Conservation (phyloP, 768 basidiomycete genomes). For the Pisolithus tinctorius region DNA sequence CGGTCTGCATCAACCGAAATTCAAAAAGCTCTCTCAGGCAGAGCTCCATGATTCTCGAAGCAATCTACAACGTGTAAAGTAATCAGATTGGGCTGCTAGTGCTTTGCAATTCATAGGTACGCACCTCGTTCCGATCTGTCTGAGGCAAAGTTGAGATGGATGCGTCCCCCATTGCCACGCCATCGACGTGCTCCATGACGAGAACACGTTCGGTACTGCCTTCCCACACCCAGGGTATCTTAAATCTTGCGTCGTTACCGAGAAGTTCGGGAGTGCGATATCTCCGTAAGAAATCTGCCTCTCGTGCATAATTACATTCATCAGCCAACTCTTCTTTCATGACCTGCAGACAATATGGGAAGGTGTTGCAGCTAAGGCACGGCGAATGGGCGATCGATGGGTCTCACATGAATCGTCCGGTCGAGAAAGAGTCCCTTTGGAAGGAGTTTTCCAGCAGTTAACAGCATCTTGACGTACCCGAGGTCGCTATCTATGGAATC, state of each 20-base stretch:
- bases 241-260: conserved; percentile 61
- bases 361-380: background rate
- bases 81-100: background rate
- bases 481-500: conserved; percentile 85
- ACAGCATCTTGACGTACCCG: conserved; percentile 73
- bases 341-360: conserved; percentile 39
- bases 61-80: conserved; percentile 52
- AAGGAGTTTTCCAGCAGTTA: conserved; percentile 74
- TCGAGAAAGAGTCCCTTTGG: conserved; percentile 90
- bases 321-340: conserved; percentile 87
- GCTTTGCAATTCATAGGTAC: conserved; percentile 4
- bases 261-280: conserved; percentile 50
- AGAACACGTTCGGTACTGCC: conserved; percentile 77
- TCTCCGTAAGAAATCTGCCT: conserved; percentile 60
- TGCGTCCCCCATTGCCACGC: conserved; percentile 71
- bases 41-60: conserved; percentile 70
- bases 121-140: conserved; percentile 66
- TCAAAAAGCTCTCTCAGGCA: conserved; percentile 88
- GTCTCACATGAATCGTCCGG: conserved; percentile 64
- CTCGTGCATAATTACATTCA: conserved; percentile 86
- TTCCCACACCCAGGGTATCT: conserved; percentile 82
- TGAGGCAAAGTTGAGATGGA: conserved; percentile 50
- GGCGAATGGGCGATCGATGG: background rate
- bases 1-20: conserved; percentile 94
- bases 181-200: conserved; percentile 83